Evolutionary conservation across 129 eudicot genomes (phyloP).

Genomic region (Centaurea solstitialis): DNA sequence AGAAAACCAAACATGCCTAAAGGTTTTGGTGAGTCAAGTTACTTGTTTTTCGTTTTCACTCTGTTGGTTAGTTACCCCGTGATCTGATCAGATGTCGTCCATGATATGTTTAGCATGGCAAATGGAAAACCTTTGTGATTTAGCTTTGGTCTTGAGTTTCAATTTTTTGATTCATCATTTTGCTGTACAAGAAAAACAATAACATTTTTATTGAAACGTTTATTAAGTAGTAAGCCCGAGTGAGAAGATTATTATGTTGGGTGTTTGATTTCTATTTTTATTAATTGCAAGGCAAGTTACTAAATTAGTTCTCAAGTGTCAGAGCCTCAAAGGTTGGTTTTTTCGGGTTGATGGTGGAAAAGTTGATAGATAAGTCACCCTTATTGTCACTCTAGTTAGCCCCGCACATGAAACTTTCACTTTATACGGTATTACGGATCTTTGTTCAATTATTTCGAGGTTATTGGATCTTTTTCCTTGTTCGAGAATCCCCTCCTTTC

Average conservation of each 20-base stretch:
- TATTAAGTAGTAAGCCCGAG: background rate
- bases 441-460: too few relatives aligned
- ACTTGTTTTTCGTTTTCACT: background rate
- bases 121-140: background rate
- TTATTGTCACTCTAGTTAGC: background rate
- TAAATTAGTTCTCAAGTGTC: background rate
- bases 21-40: background rate
- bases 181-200: background rate
- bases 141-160: background rate
- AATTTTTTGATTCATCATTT: background rate
- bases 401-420: too few relatives aligned
- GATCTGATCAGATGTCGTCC: background rate
- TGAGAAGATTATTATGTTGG: background rate
- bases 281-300: background rate
- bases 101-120: background rate
- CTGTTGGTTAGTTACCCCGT: background rate
- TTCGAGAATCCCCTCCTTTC: too few relatives aligned
- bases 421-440: background rate
- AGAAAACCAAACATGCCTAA: background rate
- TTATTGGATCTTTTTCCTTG: too few relatives aligned
- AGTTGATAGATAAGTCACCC: background rate
- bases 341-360: background rate
- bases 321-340: background rate
- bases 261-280: background rate
- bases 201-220: background rate